Evolutionary conservation across 1,284 basidiomycete genomes (phyloP).

Genomic region (Psilocybe mexicana): DNA sequence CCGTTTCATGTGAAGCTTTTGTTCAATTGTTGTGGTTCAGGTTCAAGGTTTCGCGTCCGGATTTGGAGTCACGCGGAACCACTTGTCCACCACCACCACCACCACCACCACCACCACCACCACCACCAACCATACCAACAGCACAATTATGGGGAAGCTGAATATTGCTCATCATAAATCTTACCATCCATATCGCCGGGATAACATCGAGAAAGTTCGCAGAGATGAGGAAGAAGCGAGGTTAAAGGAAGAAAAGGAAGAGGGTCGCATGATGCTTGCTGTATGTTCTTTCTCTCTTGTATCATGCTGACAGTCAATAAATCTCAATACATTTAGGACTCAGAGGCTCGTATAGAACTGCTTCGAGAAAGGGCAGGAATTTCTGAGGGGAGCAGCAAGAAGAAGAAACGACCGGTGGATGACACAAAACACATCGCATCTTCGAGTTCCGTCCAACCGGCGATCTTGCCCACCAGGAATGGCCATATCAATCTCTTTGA

Average conservation of each 20-base stretch:
- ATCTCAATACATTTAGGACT: constrained; percentile 48
- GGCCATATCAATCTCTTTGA: constrained; percentile 82
- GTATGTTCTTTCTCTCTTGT: constrained; percentile 39
- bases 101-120: neutral
- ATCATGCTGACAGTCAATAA: neutral
- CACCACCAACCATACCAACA: neutral
- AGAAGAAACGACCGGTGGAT: constrained; percentile 39
- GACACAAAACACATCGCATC: constrained; percentile 37
- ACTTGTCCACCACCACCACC: neutral
- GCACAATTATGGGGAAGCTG: constrained; percentile 67
- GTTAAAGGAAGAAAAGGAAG: constrained; percentile 61
- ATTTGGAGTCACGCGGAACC: neutral
- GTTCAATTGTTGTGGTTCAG: constrained; percentile 1
- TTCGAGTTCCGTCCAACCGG: constrained; percentile 32
- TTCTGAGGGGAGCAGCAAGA: constrained; percentile 31
- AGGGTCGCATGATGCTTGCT: constrained; percentile 70
- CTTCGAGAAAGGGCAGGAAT: constrained; percentile 62
- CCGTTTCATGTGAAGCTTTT: neutral
- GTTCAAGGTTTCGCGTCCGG: neutral
- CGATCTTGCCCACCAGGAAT: constrained; percentile 43
- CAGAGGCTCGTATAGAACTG: constrained; percentile 73
- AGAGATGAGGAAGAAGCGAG: constrained; percentile 81
- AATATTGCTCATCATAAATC: constrained; percentile 91
- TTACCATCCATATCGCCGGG: constrained; percentile 82
- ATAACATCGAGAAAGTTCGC: constrained; percentile 81